A percentile compares a stretch with the other conserved stretches of the same genome.
These are phyloP conservation scores for Sclerotinia borealis DNA, from an alignment of 2,329 filamentous ascomycete species.

Conservation along the genomic window DNA sequence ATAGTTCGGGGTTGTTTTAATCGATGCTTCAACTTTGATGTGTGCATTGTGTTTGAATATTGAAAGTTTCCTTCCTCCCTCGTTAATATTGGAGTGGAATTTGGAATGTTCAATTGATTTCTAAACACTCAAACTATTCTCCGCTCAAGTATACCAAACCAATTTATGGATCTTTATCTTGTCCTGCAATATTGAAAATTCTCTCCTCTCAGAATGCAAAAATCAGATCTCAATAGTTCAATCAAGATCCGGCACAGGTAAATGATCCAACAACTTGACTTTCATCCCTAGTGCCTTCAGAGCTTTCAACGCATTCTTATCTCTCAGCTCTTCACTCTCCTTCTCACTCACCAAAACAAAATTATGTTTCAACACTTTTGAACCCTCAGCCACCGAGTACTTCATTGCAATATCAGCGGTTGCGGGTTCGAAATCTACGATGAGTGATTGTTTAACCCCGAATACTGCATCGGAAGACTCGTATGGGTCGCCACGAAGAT, in stretches of 20 bases:
- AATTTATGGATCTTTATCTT: background rate
- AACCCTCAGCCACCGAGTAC: constrained; percentile 59
- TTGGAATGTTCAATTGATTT: background rate
- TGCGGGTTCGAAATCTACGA: constrained; percentile 55
- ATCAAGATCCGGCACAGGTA: constrained; percentile 65
- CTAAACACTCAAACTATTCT: background rate
- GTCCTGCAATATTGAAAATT: background rate
- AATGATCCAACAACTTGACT: constrained; percentile 67
- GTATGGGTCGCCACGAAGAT: constrained; percentile 70
- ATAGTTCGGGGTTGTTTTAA: background rate
- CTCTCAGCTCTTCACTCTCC: constrained; percentile 60
- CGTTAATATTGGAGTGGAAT: background rate
- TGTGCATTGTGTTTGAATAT: background rate
- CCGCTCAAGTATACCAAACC: background rate
- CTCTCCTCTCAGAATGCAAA: background rate
- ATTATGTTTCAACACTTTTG: constrained; percentile 60
- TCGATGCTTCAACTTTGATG: too few species aligned
- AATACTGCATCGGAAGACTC: constrained; percentile 81
- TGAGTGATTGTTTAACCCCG: constrained; percentile 74
- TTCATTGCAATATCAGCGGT: constrained; percentile 46
- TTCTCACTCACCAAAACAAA: constrained; percentile 70
- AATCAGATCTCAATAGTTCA: constrained; percentile 17
- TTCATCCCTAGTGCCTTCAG: constrained; percentile 43
- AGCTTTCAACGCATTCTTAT: constrained; percentile 59
- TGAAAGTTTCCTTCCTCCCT: background rate